Conservation (phyloP, 2,329 filamentous ascomycete genomes). For the Arthrinium puccinioides region DNA sequence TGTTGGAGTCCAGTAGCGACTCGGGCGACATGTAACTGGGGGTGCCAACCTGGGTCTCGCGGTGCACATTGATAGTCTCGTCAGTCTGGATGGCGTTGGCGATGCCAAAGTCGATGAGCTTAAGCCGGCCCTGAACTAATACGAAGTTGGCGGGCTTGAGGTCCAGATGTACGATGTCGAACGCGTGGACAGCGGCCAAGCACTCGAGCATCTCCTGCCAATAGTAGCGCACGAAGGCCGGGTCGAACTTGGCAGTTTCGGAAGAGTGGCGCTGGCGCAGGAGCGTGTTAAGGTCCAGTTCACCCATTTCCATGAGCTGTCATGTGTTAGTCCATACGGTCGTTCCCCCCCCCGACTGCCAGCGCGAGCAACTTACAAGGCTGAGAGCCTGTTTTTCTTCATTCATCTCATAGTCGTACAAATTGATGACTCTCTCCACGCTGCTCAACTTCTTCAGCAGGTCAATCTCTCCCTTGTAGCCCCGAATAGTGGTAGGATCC, state of each 20-base stretch:
- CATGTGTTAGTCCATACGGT: constrained; percentile 12
- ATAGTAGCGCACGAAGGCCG: constrained; percentile 90
- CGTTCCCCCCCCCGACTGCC: background rate
- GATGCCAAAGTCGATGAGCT: constrained; percentile 97
- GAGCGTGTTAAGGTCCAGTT: constrained; percentile 84
- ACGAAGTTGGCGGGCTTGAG: constrained; percentile 97
- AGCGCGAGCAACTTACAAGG: constrained; percentile 51
- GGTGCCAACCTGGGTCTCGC: constrained; percentile 90
- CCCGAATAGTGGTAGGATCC: constrained; percentile 74
- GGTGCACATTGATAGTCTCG: constrained; percentile 94
- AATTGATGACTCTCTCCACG: constrained; percentile 81
- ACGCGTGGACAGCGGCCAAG: constrained; percentile 77
- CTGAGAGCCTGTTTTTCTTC: constrained; percentile 83
- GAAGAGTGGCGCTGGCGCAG: constrained; percentile 66
- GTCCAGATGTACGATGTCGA: constrained; percentile 93
- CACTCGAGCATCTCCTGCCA: constrained; percentile 99
- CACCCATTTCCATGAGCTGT: constrained; percentile 93
- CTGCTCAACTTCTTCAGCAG: constrained; percentile 73
- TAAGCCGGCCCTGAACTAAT: constrained; percentile 79
- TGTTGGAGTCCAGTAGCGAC: constrained; percentile 79
- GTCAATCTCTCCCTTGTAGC: constrained; percentile 94
- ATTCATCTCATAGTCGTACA: constrained; percentile 92
- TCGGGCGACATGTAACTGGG: constrained; percentile 99
- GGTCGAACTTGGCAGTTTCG: constrained; percentile 71
- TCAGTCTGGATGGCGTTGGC: constrained; percentile 95